A percentile compares a stretch with the other conserved stretches of the same genome.
These are phyloP conservation scores for Byssochlamys sp. DNA, from an alignment of 2,329 filamentous ascomycete species.

Conservation along the genomic window DNA sequence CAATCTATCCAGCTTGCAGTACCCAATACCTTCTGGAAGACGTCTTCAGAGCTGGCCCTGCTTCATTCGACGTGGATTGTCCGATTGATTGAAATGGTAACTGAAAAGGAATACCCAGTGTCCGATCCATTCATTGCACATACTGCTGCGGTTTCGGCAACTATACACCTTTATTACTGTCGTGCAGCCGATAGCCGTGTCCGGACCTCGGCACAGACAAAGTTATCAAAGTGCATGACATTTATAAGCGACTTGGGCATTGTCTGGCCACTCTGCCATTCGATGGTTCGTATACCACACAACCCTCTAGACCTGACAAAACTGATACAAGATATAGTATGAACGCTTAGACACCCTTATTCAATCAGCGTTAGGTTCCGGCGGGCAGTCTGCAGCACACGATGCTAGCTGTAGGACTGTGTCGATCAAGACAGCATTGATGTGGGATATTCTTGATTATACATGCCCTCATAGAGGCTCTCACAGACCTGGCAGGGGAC, in stretches of 20 bases:
- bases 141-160: slow-evolving; percentile 39
- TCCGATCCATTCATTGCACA: slow-evolving; percentile 42
- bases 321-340: slow-evolving; percentile 11
- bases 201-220: slow-evolving; percentile 16
- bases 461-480: slow-evolving; percentile 7
- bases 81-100: slow-evolving; percentile 42
- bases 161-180: slow-evolving; percentile 29
- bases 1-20: slow-evolving; percentile 29
- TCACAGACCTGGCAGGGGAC: slow-evolving; percentile 6
- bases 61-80: slow-evolving; percentile 43
- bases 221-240: slow-evolving; percentile 15
- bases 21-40: slow-evolving; percentile 42
- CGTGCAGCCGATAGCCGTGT: slow-evolving; percentile 9
- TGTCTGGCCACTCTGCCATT: slow-evolving; percentile 17
- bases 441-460: slow-evolving; percentile 24
- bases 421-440: slow-evolving; percentile 21
- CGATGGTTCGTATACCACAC: slow-evolving; percentile 12
- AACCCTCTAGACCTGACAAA: neutral
- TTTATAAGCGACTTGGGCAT: slow-evolving; percentile 16
- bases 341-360: slow-evolving; percentile 16
- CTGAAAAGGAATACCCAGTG: slow-evolving; percentile 36
- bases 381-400: slow-evolving; percentile 5
- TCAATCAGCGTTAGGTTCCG: slow-evolving; percentile 17
- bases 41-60: slow-evolving; percentile 38
- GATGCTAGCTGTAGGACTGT: slow-evolving; percentile 13